Percentiles rank a stretch among this genome's conserved stretches.
Conservation (phyloP, 164 flowering plant genomes). For the Platanus orientalis region DNA sequence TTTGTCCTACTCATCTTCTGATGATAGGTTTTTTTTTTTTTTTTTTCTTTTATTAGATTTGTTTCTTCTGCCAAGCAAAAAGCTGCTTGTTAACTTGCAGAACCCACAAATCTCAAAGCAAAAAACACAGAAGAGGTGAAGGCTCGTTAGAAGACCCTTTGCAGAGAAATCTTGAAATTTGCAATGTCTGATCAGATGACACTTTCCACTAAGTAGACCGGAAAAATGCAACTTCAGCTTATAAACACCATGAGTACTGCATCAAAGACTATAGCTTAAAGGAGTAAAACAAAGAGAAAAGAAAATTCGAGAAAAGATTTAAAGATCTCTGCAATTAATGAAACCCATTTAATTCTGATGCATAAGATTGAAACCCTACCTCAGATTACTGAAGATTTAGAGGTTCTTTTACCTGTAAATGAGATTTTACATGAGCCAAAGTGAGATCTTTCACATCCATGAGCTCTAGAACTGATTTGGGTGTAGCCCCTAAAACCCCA, state of each 20-base stretch:
- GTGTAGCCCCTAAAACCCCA: constrained; percentile 72
- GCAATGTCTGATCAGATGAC: constrained; percentile 23
- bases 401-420: constrained; percentile 69
- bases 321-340: not conserved
- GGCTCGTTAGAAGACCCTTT: constrained; percentile 26
- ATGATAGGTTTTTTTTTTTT: constrained; percentile 16
- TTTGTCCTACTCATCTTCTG: constrained; percentile 37
- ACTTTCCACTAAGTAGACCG: constrained; percentile 16
- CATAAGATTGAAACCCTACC: constrained; percentile 13
- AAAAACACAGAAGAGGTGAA: constrained; percentile 23
- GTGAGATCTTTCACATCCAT: constrained; percentile 99
- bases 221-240: constrained; percentile 16
- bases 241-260: constrained; percentile 3
- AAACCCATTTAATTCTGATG: constrained; percentile 4
- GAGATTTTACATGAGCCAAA: constrained; percentile 95
- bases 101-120: constrained; percentile 46
- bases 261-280: not conserved
- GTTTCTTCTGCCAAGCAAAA: constrained; percentile 54
- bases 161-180: constrained; percentile 46
- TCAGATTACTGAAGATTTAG: constrained; percentile 4
- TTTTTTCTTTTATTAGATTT: constrained; percentile 22
- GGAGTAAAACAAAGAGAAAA: constrained; percentile 4
- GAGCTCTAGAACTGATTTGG: constrained; percentile 97
- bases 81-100: constrained; percentile 49
- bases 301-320: constrained; percentile 1